A percentile compares a stretch with the other conserved stretches of the same genome.
Evolutionary conservation across 108 stramenopile genomes (phyloP).

Genomic region (Nitzschia inconspicua): DNA sequence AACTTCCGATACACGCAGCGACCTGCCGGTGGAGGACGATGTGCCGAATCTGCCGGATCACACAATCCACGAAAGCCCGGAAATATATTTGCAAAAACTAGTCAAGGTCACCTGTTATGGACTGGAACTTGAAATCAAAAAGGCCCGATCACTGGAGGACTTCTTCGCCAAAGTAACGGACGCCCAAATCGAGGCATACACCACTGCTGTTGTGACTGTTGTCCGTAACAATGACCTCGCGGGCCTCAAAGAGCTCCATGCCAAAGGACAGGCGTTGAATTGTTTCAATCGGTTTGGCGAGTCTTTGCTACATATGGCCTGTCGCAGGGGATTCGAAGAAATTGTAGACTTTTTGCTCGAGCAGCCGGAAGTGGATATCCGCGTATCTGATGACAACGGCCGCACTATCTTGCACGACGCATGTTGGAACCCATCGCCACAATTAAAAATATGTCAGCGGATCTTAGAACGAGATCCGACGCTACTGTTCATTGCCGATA

Average conservation of each 20-base stretch:
- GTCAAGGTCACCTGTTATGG: constrained; percentile 32
- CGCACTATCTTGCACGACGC: constrained; percentile 87
- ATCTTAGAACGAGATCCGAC: constrained; percentile 56
- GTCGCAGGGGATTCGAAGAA: constrained; percentile 61
- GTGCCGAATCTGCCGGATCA: constrained; percentile 19
- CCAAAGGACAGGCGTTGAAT: constrained; percentile 29
- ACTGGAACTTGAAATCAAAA: constrained; percentile 19
- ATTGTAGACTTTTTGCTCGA: constrained; percentile 63
- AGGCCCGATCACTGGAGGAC: constrained; percentile 29
- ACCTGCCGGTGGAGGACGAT: no score
- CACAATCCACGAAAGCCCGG: constrained; percentile 26
- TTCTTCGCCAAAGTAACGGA: constrained; percentile 46
- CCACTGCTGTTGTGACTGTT: constrained; percentile 40
- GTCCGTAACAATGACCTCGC: constrained; percentile 54
- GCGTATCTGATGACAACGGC: constrained; percentile 81
- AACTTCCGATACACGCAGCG: no score
- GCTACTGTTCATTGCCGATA: constrained; percentile 56
- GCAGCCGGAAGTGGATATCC: constrained; percentile 39
- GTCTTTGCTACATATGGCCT: constrained; percentile 79
- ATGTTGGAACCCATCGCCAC: constrained; percentile 74
- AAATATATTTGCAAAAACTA: constrained; percentile 35
- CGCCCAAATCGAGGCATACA: constrained; percentile 66
- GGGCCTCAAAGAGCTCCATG: constrained; percentile 30
- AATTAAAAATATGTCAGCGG: constrained; percentile 47
- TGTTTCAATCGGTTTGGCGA: constrained; percentile 87